A percentile compares a stretch with the other conserved stretches of the same genome.
These are phyloP conservation scores for Polychaeton citri DNA, from an alignment of 2,329 filamentous ascomycete species.

Conservation along the genomic window DNA sequence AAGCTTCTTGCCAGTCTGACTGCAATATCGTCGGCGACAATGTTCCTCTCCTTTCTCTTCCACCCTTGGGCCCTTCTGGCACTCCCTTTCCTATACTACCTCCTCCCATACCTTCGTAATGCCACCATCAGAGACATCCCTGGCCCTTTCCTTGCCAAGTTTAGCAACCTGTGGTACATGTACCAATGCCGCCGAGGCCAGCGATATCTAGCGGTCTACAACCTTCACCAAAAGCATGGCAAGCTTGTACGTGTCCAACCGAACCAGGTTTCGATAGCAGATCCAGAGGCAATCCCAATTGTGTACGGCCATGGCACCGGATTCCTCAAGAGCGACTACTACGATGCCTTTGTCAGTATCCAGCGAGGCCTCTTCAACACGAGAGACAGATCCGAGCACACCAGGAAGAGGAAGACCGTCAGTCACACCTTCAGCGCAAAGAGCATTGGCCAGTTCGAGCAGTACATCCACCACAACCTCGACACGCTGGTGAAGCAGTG, in stretches of 20 bases:
- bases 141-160: constrained; percentile 49
- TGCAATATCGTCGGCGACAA: constrained; percentile 6
- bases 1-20: not conserved
- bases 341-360: constrained; percentile 84
- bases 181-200: constrained; percentile 47
- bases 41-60: constrained; percentile 28
- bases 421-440: constrained; percentile 78
- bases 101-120: constrained; percentile 49
- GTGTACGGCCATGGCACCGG: constrained; percentile 57
- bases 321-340: constrained; percentile 59
- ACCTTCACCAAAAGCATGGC: constrained; percentile 61
- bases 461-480: constrained; percentile 73
- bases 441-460: constrained; percentile 71
- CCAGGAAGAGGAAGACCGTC: constrained; percentile 78
- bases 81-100: constrained; percentile 40
- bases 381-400: constrained; percentile 65
- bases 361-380: constrained; percentile 81
- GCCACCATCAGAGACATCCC: constrained; percentile 43
- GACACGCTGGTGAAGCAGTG: constrained; percentile 60
- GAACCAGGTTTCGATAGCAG: constrained; percentile 69
- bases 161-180: constrained; percentile 73
- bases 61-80: constrained; percentile 35
- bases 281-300: constrained; percentile 59
- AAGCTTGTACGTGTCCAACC: constrained; percentile 75
- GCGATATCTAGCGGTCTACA: constrained; percentile 46